Conservation (phyloP, 2,329 filamentous ascomycete species). For the Zymoseptoria passerinii region DNA sequence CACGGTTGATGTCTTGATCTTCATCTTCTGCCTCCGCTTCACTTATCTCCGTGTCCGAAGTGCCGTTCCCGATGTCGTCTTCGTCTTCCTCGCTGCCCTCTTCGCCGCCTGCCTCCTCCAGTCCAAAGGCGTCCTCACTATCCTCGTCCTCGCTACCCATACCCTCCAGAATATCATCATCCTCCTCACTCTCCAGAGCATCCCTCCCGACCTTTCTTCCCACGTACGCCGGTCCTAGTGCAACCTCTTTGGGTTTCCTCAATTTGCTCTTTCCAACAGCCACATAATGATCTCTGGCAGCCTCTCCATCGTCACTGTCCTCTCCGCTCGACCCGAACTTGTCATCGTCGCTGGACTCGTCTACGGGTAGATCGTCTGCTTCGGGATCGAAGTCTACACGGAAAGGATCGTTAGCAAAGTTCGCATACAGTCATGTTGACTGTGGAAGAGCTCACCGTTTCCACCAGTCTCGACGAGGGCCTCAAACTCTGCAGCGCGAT, state of each 20-base stretch:
- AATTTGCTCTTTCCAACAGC: conserved; percentile 77
- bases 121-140: conserved; percentile 36
- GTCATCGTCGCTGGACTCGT: conserved; percentile 49
- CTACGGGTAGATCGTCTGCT: conserved; percentile 37
- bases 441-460: conserved; percentile 18
- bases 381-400: conserved; percentile 71
- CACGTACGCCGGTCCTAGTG: conserved; percentile 70
- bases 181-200: conserved; percentile 49
- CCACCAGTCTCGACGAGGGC: conserved; percentile 22
- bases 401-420: neutral
- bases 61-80: conserved; percentile 15
- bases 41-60: conserved; percentile 33
- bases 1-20: conserved; percentile 13
- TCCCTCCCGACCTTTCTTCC: conserved; percentile 67
- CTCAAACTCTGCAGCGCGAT: conserved; percentile 24
- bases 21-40: conserved; percentile 28
- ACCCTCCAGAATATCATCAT: conserved; percentile 14
- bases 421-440: neutral
- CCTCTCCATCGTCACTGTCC: conserved; percentile 38
- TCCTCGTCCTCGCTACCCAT: conserved; percentile 20
- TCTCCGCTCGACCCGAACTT: conserved; percentile 38
- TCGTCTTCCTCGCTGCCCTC: conserved; percentile 35
- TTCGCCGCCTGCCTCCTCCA: conserved; percentile 37
- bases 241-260: conserved; percentile 59
- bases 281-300: conserved; percentile 80